Base-by-base conservation (phyloP, 2,329 filamentous ascomycete genomes). In the Aspergillus sp. region DNA sequence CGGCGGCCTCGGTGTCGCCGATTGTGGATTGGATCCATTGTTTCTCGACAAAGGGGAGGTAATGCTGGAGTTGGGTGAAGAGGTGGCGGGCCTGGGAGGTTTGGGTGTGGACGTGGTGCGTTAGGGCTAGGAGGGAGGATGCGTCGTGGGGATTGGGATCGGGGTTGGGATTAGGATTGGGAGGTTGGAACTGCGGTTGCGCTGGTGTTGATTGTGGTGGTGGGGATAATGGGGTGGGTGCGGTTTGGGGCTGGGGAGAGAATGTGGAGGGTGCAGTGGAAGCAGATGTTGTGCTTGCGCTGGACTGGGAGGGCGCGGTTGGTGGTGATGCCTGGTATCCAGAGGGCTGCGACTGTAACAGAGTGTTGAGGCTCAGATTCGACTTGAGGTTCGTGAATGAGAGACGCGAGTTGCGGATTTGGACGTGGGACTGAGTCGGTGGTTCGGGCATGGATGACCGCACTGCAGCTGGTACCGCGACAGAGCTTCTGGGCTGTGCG, bases 1-100 rank as follows among this genome's bases (percentile, higher is more conserved):
- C 63, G 43, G 72, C 70, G 48, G 73, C 73, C 41, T 73, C 70
- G 35, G 71, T 66, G 43, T 71, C 74, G 35, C 63, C 60, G 35
- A 74, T 64, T 8, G 62, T 67, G 2, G 61, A 57, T 17, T 65
- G 58, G 19, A 71, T 64, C 69, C 68, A 70, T 12, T 60, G 57
- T 6, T 41, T 52, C 23, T 69, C 67, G 9, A 12, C 21, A 7
- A 52, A 1, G 23, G 59, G 51, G 14, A 68, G 43, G 15, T n/a
- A 3, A 1, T n/a, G n/a, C 1, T 46, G 39, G 27, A 62, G 57
- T 15, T 57, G 33, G 5, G 43, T 19, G 39, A 62, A 64, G 11
- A 68, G 57, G 11, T 62, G 60, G n/a, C 58, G 33, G 6, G 50
- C 64, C 54, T 68, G 65, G 7, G 51, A 33, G n/a, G 66, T 48